Evolutionary conservation across 352 stramenopile species (phyloP).

Genomic region (Hyaloperonospora brassicae): DNA sequence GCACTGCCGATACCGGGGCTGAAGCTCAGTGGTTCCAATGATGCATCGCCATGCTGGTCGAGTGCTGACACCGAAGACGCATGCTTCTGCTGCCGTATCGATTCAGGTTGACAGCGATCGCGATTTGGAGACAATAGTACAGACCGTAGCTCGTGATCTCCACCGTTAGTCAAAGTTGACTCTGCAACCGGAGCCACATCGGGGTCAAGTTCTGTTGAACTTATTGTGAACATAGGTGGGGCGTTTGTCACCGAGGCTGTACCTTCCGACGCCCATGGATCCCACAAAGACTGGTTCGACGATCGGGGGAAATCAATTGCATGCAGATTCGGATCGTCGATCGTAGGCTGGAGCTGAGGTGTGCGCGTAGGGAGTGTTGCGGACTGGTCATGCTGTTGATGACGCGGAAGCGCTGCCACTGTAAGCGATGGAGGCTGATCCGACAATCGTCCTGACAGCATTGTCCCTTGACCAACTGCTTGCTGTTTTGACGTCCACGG

Average conservation of each 20-base stretch:
- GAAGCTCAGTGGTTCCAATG: constrained; percentile 5
- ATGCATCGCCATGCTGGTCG: neutral
- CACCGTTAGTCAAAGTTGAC: constrained; percentile 4
- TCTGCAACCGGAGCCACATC: constrained; percentile 12
- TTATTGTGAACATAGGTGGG: constrained; percentile 26
- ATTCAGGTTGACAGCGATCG: constrained; percentile 9
- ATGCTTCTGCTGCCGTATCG: constrained; percentile 7
- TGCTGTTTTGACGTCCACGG: neutral
- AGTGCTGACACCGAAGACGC: neutral
- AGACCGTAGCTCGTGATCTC: constrained; percentile 31
- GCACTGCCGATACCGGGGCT: constrained; percentile 8
- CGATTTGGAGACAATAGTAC: constrained; percentile 24
- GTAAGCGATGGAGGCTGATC: constrained; percentile 2
- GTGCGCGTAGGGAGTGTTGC: constrained; percentile 1
- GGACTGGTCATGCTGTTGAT: neutral
- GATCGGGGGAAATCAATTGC: constrained; percentile 22
- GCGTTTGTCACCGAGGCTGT: constrained; percentile 30
- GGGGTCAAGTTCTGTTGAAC: constrained; percentile 19
- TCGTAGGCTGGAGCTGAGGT: constrained; percentile 2
- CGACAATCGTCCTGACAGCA: neutral
- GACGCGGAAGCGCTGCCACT: constrained; percentile 1
- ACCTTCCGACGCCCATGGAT: constrained; percentile 34
- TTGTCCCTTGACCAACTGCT: neutral
- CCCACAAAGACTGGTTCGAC: constrained; percentile 31
- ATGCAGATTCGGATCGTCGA: constrained; percentile 9